These are phyloP conservation scores for Phallus indusiatus DNA, from an alignment of 768 basidiomycete species.

Conservation along the genomic window DNA sequence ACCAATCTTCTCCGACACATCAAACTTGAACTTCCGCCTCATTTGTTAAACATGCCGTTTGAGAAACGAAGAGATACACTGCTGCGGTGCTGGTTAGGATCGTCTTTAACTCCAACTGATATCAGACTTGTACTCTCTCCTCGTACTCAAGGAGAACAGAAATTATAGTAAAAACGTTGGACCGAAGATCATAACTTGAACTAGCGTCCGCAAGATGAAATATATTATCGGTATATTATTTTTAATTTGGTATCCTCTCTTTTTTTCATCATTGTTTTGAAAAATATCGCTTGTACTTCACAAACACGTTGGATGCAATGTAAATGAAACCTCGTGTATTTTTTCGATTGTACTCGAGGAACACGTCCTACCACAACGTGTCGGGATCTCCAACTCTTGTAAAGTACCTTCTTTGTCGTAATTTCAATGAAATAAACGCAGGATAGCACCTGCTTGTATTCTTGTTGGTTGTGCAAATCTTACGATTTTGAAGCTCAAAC, in stretches of 20 bases:
- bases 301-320: too few species aligned
- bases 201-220: neutral
- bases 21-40: constrained; percentile 29
- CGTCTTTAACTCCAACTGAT: constrained; percentile 4
- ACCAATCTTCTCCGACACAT: constrained; percentile 35
- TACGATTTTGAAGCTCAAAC: too few species aligned
- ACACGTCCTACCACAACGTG: too few species aligned
- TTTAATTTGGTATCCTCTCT: neutral
- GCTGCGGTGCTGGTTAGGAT: constrained; percentile 18
- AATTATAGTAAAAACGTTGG: neutral
- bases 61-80: constrained; percentile 26
- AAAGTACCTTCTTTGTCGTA: too few species aligned
- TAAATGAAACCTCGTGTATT: too few species aligned
- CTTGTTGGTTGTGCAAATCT: too few species aligned
- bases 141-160: neutral
- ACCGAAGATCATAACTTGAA: too few species aligned
- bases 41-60: constrained; percentile 21
- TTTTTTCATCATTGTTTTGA: neutral
- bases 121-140: neutral
- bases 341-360: too few species aligned
- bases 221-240: neutral
- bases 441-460: too few species aligned
- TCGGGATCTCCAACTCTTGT: too few species aligned
- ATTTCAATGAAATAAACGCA: too few species aligned
- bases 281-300: neutral